A percentile compares a stretch with the other conserved stretches of the same genome.
Evolutionary conservation across 2,329 filamentous ascomycete species (phyloP).

Genomic region (Cytospora schulzeri): DNA sequence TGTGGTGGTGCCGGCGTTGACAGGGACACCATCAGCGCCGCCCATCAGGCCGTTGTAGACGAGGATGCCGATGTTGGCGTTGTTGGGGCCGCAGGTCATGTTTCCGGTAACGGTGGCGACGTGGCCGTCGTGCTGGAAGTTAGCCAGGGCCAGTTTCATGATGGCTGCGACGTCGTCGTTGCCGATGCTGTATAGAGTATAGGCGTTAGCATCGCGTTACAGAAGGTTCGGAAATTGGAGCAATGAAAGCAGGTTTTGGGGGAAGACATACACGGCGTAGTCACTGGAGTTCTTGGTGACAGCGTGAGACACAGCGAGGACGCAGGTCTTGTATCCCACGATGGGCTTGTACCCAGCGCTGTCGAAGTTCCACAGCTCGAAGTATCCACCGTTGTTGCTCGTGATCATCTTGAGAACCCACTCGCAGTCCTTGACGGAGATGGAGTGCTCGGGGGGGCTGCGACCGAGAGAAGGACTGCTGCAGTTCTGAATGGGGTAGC

Average conservation of each 20-base stretch:
- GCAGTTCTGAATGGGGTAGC: conserved; percentile 19
- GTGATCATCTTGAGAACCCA: conserved; percentile 5
- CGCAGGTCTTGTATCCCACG: conserved; percentile 19
- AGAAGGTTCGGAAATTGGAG: not conserved
- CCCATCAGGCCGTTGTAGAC: conserved; percentile 21
- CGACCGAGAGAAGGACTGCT: not conserved
- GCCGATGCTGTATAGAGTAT: conserved; percentile 2
- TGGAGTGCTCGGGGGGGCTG: not conserved
- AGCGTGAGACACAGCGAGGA: conserved; percentile 7
- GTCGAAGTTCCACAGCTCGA: conserved; percentile 23
- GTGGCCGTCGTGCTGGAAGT: not conserved
- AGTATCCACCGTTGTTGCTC: conserved; percentile 21
- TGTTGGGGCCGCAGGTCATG: conserved; percentile 12
- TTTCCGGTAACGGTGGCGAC: not conserved
- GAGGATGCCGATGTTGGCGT: not conserved
- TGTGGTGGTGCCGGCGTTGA: not conserved
- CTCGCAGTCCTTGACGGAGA: conserved; percentile 7
- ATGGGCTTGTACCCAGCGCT: conserved; percentile 12
- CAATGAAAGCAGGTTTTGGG: not conserved
- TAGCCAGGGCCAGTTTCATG: not conserved
- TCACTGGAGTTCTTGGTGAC: not conserved
- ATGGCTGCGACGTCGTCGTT: conserved; percentile 17
- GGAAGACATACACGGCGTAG: conserved; percentile 23
- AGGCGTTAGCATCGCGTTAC: not conserved
- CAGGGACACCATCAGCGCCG: not conserved